Base-by-base conservation (phyloP, 768 basidiomycete species). In the Gautieria morchelliformis region DNA sequence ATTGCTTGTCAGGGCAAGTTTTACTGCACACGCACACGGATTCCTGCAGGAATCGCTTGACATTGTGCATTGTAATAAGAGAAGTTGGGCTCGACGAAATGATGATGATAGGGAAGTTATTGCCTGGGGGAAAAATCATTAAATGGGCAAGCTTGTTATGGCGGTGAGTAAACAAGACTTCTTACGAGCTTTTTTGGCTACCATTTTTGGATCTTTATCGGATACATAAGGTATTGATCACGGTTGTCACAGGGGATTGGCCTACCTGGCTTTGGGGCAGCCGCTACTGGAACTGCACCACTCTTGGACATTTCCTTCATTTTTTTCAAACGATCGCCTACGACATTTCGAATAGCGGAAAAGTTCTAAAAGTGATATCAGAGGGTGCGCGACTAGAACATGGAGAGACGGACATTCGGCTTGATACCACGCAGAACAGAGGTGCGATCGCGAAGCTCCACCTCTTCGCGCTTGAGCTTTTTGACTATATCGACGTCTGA, bases 21-120 rank as follows among this genome's bases (percentile, higher is more conserved):
- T 22, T 37, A 9, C 4, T 32, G 33, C 39, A 24, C 14, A 59
- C 83, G 59, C 70, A 91, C 86, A 80, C 72, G 0, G 91, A 81
- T 65, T 97, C 92, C 72, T 97, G 92, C 15, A 99, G 72, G 72
- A 98, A 96, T 33, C 81, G 82, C 69, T 89, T 90, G 56, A 98
- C 92, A 65, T 99, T 99, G 79, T 93, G 85, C 92, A 99, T 96
- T 6, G 93, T 96, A 67, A 99, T 85, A 56, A 99, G 81, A 3
- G 93, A 85, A 1, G 95, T 97, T 0, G 93, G 93, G 15, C 88
- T 93, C 0, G 93, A 95, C 0, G 94, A 95, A 44, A 99, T 93
- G 75, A 98, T 88, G 70, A 98, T 96, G 66, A 99, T 98, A 0
- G 95, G 95, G 70, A 87, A 87, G 64, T 79, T 82, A 65, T 83